Evolutionary conservation across 139 green algal species (phyloP).

Genomic region (Chloropicon primus): DNA sequence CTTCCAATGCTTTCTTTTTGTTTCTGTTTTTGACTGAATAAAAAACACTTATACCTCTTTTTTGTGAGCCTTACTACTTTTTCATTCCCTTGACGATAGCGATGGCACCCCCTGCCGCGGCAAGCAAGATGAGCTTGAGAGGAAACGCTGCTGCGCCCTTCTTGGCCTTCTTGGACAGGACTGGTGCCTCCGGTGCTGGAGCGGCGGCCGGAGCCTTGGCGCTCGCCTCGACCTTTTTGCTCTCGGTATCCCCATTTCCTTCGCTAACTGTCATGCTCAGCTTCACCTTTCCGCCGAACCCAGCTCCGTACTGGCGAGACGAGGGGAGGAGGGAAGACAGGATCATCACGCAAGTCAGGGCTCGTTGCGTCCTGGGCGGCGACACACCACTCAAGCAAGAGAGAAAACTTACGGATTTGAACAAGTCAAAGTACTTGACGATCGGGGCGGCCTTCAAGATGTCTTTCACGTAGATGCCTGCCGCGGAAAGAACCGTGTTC

Average conservation of each 20-base stretch:
- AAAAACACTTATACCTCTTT: too few relatives aligned
- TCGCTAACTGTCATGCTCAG: not conserved
- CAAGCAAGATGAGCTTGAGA: not conserved
- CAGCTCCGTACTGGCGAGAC: not conserved
- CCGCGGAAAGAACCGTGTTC: conserved; percentile 40
- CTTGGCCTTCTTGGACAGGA: not conserved
- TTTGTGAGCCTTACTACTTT: not conserved
- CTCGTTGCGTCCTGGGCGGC: too few relatives aligned
- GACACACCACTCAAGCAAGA: not conserved
- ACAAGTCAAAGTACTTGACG: conserved; percentile 91
- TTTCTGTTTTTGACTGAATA: too few relatives aligned
- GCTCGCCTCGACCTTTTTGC: not conserved
- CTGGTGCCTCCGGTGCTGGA: too few relatives aligned
- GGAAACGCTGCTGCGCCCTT: not conserved
- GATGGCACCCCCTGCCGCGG: not conserved
- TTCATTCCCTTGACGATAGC: not conserved
- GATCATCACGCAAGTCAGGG: too few relatives aligned
- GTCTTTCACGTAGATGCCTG: conserved; percentile 78
- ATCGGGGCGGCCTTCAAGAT: conserved; percentile 79
- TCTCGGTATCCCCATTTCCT: not conserved
- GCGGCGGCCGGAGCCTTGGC: too few relatives aligned
- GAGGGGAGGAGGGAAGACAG: not conserved
- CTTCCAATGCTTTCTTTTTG: too few relatives aligned
- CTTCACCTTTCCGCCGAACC: not conserved
- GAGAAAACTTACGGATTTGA: conserved; percentile 32